Base-by-base conservation (phyloP, 441 rosid species). In the Erysimum cheiri region DNA sequence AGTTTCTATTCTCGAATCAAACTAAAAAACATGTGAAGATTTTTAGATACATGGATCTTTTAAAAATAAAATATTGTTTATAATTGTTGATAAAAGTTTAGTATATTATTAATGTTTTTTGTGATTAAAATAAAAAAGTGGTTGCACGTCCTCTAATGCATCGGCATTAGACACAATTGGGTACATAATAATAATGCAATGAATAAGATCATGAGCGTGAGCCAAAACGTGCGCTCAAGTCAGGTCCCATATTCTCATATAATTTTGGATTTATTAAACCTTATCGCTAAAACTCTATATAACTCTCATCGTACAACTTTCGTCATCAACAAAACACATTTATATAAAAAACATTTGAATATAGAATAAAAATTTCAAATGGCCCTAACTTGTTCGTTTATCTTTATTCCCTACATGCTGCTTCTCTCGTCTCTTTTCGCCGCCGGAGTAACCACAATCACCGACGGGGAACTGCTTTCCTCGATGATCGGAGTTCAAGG, bases 401-500 rank as follows among this genome's bases (percentile, higher is more conserved):
- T 65, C 61, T 48, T 26, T 43, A 57, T 57, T 66, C 8, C 68
- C 32, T 50, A 52, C 77, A 57, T 67, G 56, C 73, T 60, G 70
- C 78, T 37, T 11, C 28, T 57, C 62, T 68, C 66, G 44, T 59
- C 80, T 2, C 39, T 62, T 3, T 40, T 63, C 4, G 40, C 44
- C n/a, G 55, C 66, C 68, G 32, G 59, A 53, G 64, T 50, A 39
- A 31, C 66, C 9, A 65, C 70, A 52, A 41, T 7, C 57, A 33
- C 28, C 14, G 62, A 60, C 1, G 74, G 49, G 41, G 73, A 77
- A n/a, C 37, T 72, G 15, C 66, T 77, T 33, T 72, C 80, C 17
- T 72, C 80, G 35, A 67, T 72, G 73, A 72, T 77, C 19, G 80
- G 80, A 67, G 73, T 77, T 62, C 80, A 77, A 62, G 80, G 80